phyloP scores from a whole-genome alignment of 2,329 filamentous ascomycete species.

The Canariomyces notabilis region DNA sequence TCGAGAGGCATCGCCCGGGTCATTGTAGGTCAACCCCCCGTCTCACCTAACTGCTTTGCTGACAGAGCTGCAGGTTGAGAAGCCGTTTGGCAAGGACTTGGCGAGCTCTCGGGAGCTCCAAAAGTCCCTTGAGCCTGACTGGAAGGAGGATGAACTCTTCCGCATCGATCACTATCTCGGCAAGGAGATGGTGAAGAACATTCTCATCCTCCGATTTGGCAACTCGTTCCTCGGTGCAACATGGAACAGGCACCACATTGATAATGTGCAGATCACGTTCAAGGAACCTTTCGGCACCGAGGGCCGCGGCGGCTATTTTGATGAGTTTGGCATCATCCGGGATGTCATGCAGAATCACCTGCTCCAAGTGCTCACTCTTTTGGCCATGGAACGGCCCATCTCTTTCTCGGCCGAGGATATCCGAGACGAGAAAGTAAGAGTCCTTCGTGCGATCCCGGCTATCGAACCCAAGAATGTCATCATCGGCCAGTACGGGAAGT shows the following conservation, averaged over 20 bases:
- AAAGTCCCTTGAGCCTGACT: slow-evolving; percentile 91
- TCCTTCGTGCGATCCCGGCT: slow-evolving; percentile 84
- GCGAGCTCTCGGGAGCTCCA: slow-evolving; percentile 91
- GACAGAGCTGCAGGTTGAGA: slow-evolving; percentile 71
- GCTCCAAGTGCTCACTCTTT: slow-evolving; percentile 88
- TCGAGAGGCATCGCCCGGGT: slow-evolving; percentile 84
- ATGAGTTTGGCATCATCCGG: slow-evolving; percentile 98
- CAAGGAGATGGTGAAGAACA: slow-evolving; percentile 99
- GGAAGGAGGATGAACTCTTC: slow-evolving; percentile 98
- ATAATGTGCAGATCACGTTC: slow-evolving; percentile 98
- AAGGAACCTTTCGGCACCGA: slow-evolving; percentile 99
- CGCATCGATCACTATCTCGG: slow-evolving; percentile 99
- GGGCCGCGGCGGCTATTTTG: slow-evolving; percentile 96
- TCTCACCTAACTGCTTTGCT: slow-evolving; percentile 15
- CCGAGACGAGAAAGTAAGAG: slow-evolving; percentile 96
- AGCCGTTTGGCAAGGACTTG: slow-evolving; percentile 97
- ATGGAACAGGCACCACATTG: slow-evolving; percentile 99
- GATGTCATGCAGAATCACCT: slow-evolving; percentile 99
- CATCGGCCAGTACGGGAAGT: slow-evolving; percentile 97
- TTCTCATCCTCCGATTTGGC: slow-evolving; percentile 93
- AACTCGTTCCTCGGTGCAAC: slow-evolving; percentile 98
- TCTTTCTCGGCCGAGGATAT: slow-evolving; percentile 98
- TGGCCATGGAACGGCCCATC: slow-evolving; percentile 97
- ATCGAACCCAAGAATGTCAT: slow-evolving; percentile 99
- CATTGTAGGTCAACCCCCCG: slow-evolving; percentile 59